Percentiles rank a stretch among this genome's conserved stretches.
These are phyloP conservation scores for Clohesyomyces aquaticus DNA, from an alignment of 495 filamentous ascomycete species.

Conservation along the genomic window DNA sequence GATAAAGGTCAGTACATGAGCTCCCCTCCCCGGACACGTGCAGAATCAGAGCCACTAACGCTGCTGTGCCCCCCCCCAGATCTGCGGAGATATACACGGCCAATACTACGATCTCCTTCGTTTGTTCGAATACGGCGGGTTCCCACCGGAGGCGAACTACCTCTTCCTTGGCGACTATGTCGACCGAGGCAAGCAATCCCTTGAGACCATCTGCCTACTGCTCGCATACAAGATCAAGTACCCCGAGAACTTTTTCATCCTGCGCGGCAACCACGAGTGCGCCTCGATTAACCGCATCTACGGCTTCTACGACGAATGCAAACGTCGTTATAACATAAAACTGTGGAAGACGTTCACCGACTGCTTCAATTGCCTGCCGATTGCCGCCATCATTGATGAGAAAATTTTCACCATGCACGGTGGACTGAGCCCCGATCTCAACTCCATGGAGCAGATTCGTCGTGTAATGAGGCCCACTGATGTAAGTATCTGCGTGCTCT, in stretches of 20 bases:
- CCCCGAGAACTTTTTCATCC: slow-evolving; percentile 99
- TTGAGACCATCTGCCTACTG: slow-evolving; percentile 98
- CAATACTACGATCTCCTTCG: slow-evolving; percentile 99
- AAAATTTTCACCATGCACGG: slow-evolving; percentile 99
- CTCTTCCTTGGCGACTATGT: slow-evolving; percentile 99
- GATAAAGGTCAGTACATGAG: slow-evolving; percentile 78
- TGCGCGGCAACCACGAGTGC: slow-evolving; percentile 98
- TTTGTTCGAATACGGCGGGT: slow-evolving; percentile 97
- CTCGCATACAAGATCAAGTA: slow-evolving; percentile 99
- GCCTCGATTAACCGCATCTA: slow-evolving; percentile 99
- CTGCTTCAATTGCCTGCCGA: slow-evolving; percentile 99
- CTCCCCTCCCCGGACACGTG: slow-evolving; percentile 4
- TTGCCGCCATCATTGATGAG: slow-evolving; percentile 99
- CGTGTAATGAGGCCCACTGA: slow-evolving; percentile 98
- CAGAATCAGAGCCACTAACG: not conserved
- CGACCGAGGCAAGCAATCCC: slow-evolving; percentile 97
- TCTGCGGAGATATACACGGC: slow-evolving; percentile 98
- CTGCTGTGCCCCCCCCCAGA: slow-evolving; percentile 59
- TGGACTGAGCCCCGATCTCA: slow-evolving; percentile 93
- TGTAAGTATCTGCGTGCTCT: slow-evolving; percentile 62
- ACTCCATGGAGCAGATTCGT: slow-evolving; percentile 99
- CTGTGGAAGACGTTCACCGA: slow-evolving; percentile 99
- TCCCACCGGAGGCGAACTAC: slow-evolving; percentile 98
- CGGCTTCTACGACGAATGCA: slow-evolving; percentile 99
- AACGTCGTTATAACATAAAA: slow-evolving; percentile 99